Percentiles rank a stretch among this genome's conserved stretches.
Evolutionary conservation across 768 basidiomycete genomes (phyloP).

Genomic region (Leccinum uliginosum): DNA sequence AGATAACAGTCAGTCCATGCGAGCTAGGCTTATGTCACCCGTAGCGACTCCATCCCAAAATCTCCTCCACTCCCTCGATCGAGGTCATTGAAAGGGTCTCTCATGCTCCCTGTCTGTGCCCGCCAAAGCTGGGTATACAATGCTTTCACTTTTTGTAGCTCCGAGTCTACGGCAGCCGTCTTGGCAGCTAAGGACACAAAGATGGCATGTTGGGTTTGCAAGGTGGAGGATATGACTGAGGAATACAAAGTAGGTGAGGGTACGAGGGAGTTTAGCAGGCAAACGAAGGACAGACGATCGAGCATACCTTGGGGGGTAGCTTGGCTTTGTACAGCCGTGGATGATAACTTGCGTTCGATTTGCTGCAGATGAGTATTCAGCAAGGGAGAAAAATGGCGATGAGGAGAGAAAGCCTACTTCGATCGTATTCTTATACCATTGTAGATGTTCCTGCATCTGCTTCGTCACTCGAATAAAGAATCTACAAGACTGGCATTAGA

Average conservation of each 20-base stretch:
- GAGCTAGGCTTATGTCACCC: slow-evolving; percentile 13
- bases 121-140: slow-evolving; percentile 79
- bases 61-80: slow-evolving; percentile 38
- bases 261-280: not conserved
- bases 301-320: slow-evolving; percentile 68
- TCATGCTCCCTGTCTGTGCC: slow-evolving; percentile 72
- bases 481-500: slow-evolving; percentile 32
- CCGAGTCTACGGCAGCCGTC: slow-evolving; percentile 68
- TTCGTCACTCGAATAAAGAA: slow-evolving; percentile 70
- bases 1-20: not conserved
- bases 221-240: slow-evolving; percentile 65
- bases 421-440: slow-evolving; percentile 78
- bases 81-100: slow-evolving; percentile 71
- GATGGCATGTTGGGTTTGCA: slow-evolving; percentile 75
- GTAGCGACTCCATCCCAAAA: slow-evolving; percentile 39
- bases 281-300: not conserved
- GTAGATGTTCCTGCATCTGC: slow-evolving; percentile 66
- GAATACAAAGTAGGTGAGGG: slow-evolving; percentile 2
- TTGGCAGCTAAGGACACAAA: slow-evolving; percentile 75
- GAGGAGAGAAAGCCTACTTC: slow-evolving; percentile 44
- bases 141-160: slow-evolving; percentile 71
- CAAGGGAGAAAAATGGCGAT: not conserved
- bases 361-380: slow-evolving; percentile 14
- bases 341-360: slow-evolving; percentile 80
- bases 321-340: slow-evolving; percentile 59